Base-by-base conservation (phyloP, 805 yeast genomes). In the Lipomyces yamanashiensis region DNA sequence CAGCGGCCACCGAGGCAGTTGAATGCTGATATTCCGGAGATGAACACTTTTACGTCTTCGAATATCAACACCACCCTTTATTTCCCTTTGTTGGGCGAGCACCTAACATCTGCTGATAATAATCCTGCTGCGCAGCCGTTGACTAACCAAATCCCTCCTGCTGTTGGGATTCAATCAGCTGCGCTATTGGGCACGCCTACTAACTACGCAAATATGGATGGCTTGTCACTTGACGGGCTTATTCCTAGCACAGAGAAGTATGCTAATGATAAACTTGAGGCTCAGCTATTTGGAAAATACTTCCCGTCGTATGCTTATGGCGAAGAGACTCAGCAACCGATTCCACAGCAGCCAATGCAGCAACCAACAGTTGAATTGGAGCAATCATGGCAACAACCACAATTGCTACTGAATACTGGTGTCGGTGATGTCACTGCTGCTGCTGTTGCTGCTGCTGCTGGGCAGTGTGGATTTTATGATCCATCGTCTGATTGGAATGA, bases 231-330 rank as follows among this genome's bases (percentile, higher is more conserved):
- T 36, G 57, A 41, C 39, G 62, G 52, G 13, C 17, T 49, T 10
- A 45, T 33, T 12, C 54, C 58, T 13, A 44, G n/a, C 19, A 53
- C 59, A 39, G 54, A 56, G 37, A 59, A 78, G 58, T 89, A 89
- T 70, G 81, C 89, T 65, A 90, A 95, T 1, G 96, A 91, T 74
- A 89, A 87, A 68, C 76, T 91, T 53, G 97, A 91, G 73, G 85
- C 90, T 72, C 92, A 90, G 72, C 81, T 91, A 19, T 91, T 91
- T 78, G 97, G 97, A 0, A 78, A 89, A 45, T 87, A 88, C 67
- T 73, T 90, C 54, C 96, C 96, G 1, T 95, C 96, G 2, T 90
- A 89, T 73, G 90, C 90, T 96, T 79, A 37, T 19, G 37, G 15
- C 17, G 45, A 47, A 15, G 17, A 43, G 10, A 43, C 47, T 36